A percentile compares a stretch with the other conserved stretches of the same genome.
Conservation (phyloP, 2,329 filamentous ascomycete genomes). For the Elsinoe fawcettii region DNA sequence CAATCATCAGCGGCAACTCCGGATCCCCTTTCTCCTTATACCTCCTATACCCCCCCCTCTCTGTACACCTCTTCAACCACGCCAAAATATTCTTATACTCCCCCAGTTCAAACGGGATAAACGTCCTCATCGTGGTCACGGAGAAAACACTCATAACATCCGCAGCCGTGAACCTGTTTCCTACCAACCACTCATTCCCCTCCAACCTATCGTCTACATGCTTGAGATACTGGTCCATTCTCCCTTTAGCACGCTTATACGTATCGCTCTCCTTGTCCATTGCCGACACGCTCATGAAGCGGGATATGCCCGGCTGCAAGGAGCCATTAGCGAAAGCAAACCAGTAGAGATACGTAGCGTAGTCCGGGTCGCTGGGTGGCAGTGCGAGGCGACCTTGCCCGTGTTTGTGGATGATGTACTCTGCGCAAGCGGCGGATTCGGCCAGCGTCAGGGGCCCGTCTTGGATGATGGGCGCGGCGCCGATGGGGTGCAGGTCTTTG, state of each 20-base stretch:
- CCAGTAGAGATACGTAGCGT: conserved; percentile 58
- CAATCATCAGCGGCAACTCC: conserved; percentile 23
- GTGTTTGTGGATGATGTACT: conserved; percentile 54
- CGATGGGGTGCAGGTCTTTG: conserved; percentile 36
- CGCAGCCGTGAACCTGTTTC: conserved; percentile 54
- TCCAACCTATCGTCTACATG: conserved; percentile 44
- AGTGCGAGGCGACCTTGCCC: conserved; percentile 44
- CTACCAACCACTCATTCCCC: conserved; percentile 49
- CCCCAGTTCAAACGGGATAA: conserved; percentile 30
- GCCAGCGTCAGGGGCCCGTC: conserved; percentile 46
- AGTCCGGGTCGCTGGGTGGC: conserved; percentile 40
- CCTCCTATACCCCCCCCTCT: conserved; percentile 24
- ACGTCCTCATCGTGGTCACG: conserved; percentile 54
- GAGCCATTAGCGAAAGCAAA: conserved; percentile 48
- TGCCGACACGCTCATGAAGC: conserved; percentile 14
- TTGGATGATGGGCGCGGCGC: conserved; percentile 53
- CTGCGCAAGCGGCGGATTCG: conserved; percentile 52
- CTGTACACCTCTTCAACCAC: conserved; percentile 24
- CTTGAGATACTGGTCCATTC: conserved; percentile 35
- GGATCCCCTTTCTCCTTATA: conserved; percentile 30
- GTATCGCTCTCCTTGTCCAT: conserved; percentile 26
- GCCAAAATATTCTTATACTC: conserved; percentile 24
- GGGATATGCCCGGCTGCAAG: conserved; percentile 32
- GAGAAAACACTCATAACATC: conserved; percentile 58
- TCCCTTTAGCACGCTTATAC: conserved; percentile 27